Evolutionary conservation across 441 rosid genomes (phyloP).

Genomic region (Viola pubescens): DNA sequence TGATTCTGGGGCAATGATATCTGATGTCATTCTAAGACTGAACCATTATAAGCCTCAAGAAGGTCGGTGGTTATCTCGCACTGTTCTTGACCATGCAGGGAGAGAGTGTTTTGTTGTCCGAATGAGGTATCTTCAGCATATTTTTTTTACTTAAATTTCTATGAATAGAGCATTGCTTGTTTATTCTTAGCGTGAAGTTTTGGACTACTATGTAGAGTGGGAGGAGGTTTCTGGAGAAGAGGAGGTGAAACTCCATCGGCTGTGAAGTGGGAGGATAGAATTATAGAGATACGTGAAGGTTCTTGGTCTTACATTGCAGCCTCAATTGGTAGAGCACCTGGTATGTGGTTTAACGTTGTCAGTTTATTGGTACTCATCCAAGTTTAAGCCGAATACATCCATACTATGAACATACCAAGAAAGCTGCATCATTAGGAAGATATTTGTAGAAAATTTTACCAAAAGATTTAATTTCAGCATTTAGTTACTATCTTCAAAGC

Average conservation of each 20-base stretch:
- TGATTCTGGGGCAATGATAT: conserved; percentile 88
- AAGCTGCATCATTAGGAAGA: neutral
- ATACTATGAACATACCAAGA: neutral
- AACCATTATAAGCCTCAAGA: conserved; percentile 68
- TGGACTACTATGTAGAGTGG: conserved; percentile 37
- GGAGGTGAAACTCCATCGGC: conserved; percentile 66
- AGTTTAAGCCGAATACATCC: too few relatives aligned
- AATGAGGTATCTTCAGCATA: conserved; percentile 36
- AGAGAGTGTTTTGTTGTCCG: conserved; percentile 77
- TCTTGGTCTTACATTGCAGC: conserved; percentile 82
- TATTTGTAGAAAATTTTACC: neutral
- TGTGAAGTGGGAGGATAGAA: conserved; percentile 64
- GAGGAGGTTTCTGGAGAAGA: conserved; percentile 78
- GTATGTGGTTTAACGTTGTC: conserved; percentile 31
- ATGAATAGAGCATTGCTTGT: neutral
- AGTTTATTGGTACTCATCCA: neutral
- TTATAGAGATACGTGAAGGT: conserved; percentile 79
- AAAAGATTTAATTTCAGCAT: too few relatives aligned
- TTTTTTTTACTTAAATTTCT: neutral
- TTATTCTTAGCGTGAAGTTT: neutral
- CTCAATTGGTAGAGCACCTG: conserved; percentile 86
- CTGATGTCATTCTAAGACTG: conserved; percentile 61
- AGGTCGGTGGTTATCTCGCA: conserved; percentile 90
- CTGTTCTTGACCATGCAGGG: conserved; percentile 85
- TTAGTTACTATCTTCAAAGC: too few relatives aligned